These are phyloP conservation scores for Penicillium coprophilum DNA, from an alignment of 495 filamentous ascomycete genomes.

Conservation along the genomic window DNA sequence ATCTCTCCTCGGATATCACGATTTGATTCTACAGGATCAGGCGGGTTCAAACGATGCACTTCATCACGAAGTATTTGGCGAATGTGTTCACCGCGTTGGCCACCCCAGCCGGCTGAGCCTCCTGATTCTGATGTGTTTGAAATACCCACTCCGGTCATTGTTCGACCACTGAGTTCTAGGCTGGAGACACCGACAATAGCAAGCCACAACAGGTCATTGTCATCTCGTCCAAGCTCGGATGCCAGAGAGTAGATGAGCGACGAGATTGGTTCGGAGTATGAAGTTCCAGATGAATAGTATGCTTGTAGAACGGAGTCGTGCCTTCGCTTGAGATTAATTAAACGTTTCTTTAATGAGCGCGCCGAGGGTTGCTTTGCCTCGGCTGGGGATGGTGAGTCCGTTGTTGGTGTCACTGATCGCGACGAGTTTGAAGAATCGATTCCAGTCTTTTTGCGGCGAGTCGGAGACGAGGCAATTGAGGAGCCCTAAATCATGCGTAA, in stretches of 20 bases:
- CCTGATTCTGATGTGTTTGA: slow-evolving; percentile 56
- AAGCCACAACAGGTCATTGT: slow-evolving; percentile 94
- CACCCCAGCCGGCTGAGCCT: slow-evolving; percentile 74
- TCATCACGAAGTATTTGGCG: slow-evolving; percentile 86
- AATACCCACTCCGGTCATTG: slow-evolving; percentile 76
- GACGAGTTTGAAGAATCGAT: slow-evolving; percentile 48
- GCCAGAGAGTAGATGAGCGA: slow-evolving; percentile 91
- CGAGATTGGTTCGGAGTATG: slow-evolving; percentile 92
- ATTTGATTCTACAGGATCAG: slow-evolving; percentile 59
- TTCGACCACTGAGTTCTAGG: slow-evolving; percentile 86
- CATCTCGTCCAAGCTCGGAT: slow-evolving; percentile 91
- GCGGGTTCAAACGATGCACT: slow-evolving; percentile 90
- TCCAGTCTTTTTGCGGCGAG: slow-evolving; percentile 36
- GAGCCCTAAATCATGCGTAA: slow-evolving; percentile 55
- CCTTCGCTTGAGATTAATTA: slow-evolving; percentile 72
- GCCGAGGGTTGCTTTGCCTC: slow-evolving; percentile 64
- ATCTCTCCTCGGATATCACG: slow-evolving; percentile 57
- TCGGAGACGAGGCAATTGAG: slow-evolving; percentile 51
- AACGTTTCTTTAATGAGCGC: slow-evolving; percentile 63
- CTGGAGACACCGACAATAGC: slow-evolving; percentile 90
- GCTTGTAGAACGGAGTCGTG: slow-evolving; percentile 68
- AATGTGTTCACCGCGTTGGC: slow-evolving; percentile 78
- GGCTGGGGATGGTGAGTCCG: slow-evolving; percentile 56
- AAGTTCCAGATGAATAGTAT: slow-evolving; percentile 84
- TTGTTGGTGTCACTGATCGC: slow-evolving; percentile 46